phyloP scores from a whole-genome alignment of 2,329 filamentous ascomycete genomes.

The Falciphora oryzae region DNA sequence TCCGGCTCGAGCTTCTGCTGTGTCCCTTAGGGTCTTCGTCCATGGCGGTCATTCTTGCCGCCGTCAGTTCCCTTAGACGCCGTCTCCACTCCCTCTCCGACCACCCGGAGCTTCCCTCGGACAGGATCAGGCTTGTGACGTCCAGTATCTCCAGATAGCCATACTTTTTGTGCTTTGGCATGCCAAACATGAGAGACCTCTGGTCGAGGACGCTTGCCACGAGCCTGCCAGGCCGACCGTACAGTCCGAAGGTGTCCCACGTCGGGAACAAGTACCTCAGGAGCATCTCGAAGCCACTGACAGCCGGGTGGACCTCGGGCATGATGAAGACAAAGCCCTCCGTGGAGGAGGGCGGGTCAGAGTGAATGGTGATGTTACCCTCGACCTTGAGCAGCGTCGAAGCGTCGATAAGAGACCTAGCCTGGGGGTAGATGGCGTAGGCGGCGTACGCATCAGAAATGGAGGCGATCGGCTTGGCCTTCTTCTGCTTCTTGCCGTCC shows the following conservation, averaged over 20 bases:
- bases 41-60: conserved; percentile 65
- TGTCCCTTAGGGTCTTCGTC: conserved; percentile 42
- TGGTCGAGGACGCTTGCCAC: conserved; percentile 83
- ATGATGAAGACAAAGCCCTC: conserved; percentile 98
- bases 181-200: conserved; percentile 94
- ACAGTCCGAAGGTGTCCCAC: conserved; percentile 87
- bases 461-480: conserved; percentile 81
- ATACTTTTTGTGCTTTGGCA: conserved; percentile 82
- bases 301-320: conserved; percentile 88
- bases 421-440: conserved; percentile 93
- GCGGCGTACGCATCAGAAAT: conserved; percentile 87
- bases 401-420: conserved; percentile 87
- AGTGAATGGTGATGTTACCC: conserved; percentile 82
- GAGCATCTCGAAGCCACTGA: conserved; percentile 93
- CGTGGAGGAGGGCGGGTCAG: conserved; percentile 65
- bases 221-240: conserved; percentile 80
- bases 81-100: conserved; percentile 85
- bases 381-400: conserved; percentile 94
- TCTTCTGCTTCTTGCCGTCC: conserved; percentile 81
- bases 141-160: conserved; percentile 89
- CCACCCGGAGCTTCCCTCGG: conserved; percentile 71
- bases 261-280: conserved; percentile 87
- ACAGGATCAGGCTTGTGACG: conserved; percentile 72
- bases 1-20: conserved; percentile 51
- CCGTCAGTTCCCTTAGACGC: conserved; percentile 81